Evolutionary conservation across 257 asterid species (phyloP).

Genomic region (Rauvolfia tetraphylla): DNA sequence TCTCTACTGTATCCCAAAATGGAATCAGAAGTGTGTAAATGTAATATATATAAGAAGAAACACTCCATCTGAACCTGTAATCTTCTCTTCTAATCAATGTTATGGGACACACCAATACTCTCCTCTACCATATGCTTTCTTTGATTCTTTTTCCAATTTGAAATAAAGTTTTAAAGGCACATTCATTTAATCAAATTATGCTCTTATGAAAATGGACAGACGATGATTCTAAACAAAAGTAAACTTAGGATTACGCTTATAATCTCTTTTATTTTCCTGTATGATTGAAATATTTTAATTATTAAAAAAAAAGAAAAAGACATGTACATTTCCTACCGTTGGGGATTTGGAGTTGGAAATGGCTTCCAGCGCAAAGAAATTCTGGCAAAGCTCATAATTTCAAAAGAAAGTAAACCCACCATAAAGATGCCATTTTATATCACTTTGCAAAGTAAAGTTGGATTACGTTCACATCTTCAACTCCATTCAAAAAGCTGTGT

Average conservation of each 20-base stretch:
- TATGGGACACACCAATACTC: no score
- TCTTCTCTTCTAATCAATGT: no score
- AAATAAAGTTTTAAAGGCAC: no score
- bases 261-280: no score
- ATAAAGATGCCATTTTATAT: neutral
- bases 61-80: no score
- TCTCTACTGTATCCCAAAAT: neutral
- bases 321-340: neutral
- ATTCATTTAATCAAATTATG: no score
- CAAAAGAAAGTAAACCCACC: neutral
- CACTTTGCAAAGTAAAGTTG: neutral
- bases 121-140: neutral
- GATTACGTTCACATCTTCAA: neutral
- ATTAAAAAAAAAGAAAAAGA: neutral
- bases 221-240: no score
- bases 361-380: slow-evolving; percentile 5
- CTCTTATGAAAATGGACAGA: no score
- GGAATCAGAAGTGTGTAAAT: neutral
- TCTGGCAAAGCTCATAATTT: neutral
- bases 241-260: no score
- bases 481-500: neutral
- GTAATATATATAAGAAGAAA: neutral
- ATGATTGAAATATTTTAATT: no score
- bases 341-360: slow-evolving; percentile 3
- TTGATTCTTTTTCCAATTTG: neutral